phyloP scores from a whole-genome alignment of 345 rosid genomes.

The Populus alba region DNA sequence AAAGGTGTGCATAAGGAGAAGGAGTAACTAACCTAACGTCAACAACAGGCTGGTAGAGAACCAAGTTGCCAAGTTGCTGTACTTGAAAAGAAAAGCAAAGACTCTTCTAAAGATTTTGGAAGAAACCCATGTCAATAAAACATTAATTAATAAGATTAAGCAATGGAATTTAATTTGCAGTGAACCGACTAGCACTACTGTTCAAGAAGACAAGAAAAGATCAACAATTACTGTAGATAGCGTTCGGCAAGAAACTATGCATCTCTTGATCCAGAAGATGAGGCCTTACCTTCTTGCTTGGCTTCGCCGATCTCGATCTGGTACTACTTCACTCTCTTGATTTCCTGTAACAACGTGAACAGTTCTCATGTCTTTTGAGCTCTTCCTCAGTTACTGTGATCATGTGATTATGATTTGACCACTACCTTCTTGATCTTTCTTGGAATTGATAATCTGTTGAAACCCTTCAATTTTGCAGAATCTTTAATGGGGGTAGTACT shows the following conservation, averaged over 20 bases:
- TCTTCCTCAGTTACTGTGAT: not conserved
- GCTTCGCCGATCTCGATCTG: slow-evolving; percentile 77
- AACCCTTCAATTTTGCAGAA: not conserved
- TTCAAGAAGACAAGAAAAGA: not conserved
- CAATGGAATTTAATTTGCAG: no score
- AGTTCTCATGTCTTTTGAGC: not conserved
- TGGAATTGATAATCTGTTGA: slow-evolving; percentile 6
- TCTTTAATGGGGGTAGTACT: not conserved
- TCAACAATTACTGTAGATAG: no score
- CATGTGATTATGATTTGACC: not conserved
- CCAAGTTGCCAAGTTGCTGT: not conserved
- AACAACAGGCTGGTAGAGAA: not conserved
- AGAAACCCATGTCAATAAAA: no score
- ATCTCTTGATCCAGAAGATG: slow-evolving; percentile 58
- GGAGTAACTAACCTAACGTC: not conserved
- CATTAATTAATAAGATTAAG: no score
- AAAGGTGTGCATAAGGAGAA: no score
- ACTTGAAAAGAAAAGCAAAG: not conserved
- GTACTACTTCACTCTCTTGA: slow-evolving; percentile 20
- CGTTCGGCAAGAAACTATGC: slow-evolving; percentile 5
- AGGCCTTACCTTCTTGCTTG: slow-evolving; percentile 52
- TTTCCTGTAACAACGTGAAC: not conserved
- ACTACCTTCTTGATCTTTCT: not conserved
- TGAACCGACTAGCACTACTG: no score
- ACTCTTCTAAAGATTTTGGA: not conserved